These are phyloP conservation scores for Colletotrichum echinochloae DNA, from an alignment of 2,329 filamentous ascomycete genomes.

Conservation along the genomic window DNA sequence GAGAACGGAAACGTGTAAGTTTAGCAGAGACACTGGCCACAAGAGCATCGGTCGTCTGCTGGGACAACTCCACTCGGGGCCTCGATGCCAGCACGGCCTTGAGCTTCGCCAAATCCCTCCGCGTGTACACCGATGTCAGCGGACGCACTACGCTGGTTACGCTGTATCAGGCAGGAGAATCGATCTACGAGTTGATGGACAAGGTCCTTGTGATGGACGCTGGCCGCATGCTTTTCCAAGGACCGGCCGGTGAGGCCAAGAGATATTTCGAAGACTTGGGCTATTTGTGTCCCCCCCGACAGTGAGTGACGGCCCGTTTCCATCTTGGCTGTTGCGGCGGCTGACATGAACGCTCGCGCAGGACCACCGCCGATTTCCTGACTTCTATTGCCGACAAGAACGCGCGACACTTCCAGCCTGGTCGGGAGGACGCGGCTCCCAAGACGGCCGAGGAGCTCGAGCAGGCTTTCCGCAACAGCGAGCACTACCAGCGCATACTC, in stretches of 20 bases:
- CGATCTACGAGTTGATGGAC: slow-evolving; percentile 71
- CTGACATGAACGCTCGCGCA: slow-evolving; percentile 58
- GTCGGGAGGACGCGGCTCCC: slow-evolving; percentile 69
- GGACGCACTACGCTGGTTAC: slow-evolving; percentile 65
- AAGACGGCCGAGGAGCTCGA: slow-evolving; percentile 73
- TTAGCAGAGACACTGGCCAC: slow-evolving; percentile 83
- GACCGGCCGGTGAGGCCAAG: slow-evolving; percentile 74
- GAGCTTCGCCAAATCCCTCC: slow-evolving; percentile 78
- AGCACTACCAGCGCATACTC: slow-evolving; percentile 65
- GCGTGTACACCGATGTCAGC: slow-evolving; percentile 81
- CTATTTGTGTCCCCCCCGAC: slow-evolving; percentile 63
- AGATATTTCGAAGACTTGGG: slow-evolving; percentile 82
- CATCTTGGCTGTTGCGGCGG: slow-evolving; percentile 58
- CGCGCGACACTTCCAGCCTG: slow-evolving; percentile 71
- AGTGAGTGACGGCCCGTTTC: slow-evolving; percentile 57
- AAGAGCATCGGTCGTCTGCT: slow-evolving; percentile 78
- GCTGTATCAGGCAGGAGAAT: slow-evolving; percentile 58
- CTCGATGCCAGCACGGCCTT: slow-evolving; percentile 83
- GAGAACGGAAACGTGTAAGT: slow-evolving; percentile 83
- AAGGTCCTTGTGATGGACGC: slow-evolving; percentile 83
- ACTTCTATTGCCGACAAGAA: slow-evolving; percentile 76
- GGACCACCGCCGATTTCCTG: slow-evolving; percentile 74
- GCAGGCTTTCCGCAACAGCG: slow-evolving; percentile 68
- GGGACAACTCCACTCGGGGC: slow-evolving; percentile 86
- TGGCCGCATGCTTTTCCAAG: slow-evolving; percentile 82